These are phyloP conservation scores for Phytophthora crassamura DNA, from an alignment of 352 stramenopile species.

Conservation along the genomic window DNA sequence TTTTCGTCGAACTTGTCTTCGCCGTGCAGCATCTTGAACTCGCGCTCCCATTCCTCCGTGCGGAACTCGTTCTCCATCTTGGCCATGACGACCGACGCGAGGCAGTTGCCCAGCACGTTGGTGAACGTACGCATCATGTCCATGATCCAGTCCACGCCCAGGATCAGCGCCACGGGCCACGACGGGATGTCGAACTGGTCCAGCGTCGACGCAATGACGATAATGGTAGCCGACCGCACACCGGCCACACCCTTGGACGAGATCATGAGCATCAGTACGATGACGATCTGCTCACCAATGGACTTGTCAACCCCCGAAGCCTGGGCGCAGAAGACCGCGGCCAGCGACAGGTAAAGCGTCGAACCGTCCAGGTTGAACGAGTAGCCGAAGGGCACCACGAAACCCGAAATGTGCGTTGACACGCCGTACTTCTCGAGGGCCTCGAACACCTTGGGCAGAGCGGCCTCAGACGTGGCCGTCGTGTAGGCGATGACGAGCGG, in stretches of 20 bases:
- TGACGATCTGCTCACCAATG: conserved; percentile 63
- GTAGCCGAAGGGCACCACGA: conserved; percentile 70
- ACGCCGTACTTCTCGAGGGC: conserved; percentile 60
- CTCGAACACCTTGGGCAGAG: conserved; percentile 71
- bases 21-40: conserved; percentile 2
- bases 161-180: conserved; percentile 64
- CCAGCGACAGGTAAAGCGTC: conserved; percentile 59
- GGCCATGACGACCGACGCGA: conserved; percentile 65
- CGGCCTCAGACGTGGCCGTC: conserved; percentile 59
- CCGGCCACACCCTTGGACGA: conserved; percentile 64
- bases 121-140: conserved; percentile 64
- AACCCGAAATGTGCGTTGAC: conserved; percentile 52
- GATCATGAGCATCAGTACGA: conserved; percentile 67
- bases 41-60: conserved; percentile 50
- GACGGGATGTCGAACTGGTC: conserved; percentile 62
- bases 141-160: conserved; percentile 68
- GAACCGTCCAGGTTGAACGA: conserved; percentile 73
- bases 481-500: conserved; percentile 69
- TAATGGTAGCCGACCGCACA: conserved; percentile 53
- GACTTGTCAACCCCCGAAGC: conserved; percentile 53
- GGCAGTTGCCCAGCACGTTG: conserved; percentile 65
- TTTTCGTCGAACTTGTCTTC: conserved; percentile 18
- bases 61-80: conserved; percentile 72
- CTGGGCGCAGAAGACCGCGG: conserved; percentile 62
- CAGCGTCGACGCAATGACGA: conserved; percentile 57